Conservation (phyloP, 1,139 yeast species). For the Debaryomyces singareniensis region DNA sequence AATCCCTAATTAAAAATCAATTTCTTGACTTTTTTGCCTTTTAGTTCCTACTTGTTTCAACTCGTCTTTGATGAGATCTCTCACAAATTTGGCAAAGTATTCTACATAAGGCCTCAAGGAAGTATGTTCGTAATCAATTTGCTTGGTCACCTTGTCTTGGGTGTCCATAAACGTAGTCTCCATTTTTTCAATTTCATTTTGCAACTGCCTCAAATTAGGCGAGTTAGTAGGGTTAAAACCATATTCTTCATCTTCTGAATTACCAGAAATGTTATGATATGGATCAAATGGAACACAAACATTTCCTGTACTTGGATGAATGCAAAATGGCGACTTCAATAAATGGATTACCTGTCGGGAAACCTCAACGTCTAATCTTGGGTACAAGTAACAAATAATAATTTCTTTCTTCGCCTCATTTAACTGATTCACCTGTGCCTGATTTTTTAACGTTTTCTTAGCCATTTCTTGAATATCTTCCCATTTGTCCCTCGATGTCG, state of each 20-base stretch:
- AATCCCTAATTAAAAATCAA: constrained; percentile 24
- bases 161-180: constrained; percentile 26
- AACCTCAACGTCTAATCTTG: constrained; percentile 89
- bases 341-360: constrained; percentile 86
- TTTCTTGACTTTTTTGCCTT: constrained; percentile 26
- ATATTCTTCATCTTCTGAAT: constrained; percentile 32
- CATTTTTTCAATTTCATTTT: constrained; percentile 46
- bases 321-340: constrained; percentile 95
- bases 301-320: constrained; percentile 96
- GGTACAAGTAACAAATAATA: constrained; percentile 75
- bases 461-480: constrained; percentile 66
- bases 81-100: constrained; percentile 62
- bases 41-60: constrained; percentile 37
- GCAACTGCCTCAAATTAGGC: constrained; percentile 65
- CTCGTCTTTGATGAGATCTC: constrained; percentile 51
- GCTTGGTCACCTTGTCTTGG: constrained; percentile 10
- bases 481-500: constrained; percentile 60
- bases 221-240: constrained; percentile 76
- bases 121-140: constrained; percentile 56
- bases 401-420: constrained; percentile 81
- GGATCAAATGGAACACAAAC: constrained; percentile 93
- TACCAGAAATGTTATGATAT: constrained; percentile 25
- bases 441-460: constrained; percentile 37
- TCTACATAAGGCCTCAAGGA: constrained; percentile 69
- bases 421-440: constrained; percentile 34